Conservation (phyloP, 371 early-diverging fungal species). For the Gilbertella persicaria region DNA sequence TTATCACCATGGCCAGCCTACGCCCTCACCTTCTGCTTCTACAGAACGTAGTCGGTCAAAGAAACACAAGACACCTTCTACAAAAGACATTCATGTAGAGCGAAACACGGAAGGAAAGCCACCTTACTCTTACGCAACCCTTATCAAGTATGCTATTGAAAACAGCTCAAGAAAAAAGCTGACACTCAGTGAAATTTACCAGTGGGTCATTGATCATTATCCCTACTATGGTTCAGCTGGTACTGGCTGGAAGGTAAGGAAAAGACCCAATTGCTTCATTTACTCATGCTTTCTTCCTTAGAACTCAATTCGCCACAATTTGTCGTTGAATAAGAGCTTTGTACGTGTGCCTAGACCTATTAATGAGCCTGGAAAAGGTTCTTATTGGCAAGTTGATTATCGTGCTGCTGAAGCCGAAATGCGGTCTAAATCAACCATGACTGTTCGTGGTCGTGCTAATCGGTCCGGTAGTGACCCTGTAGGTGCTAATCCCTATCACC, state of each 20-base stretch:
- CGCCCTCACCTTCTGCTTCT: slow-evolving; percentile 27
- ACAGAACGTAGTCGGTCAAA: slow-evolving; percentile 28
- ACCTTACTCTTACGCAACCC: slow-evolving; percentile 84
- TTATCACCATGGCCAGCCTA: slow-evolving; percentile 23
- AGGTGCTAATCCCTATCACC: slow-evolving; percentile 17
- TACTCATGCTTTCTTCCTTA: slow-evolving; percentile 25
- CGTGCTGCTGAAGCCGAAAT: slow-evolving; percentile 30
- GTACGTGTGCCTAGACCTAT: slow-evolving; percentile 84
- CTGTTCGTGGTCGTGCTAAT: slow-evolving; percentile 20
- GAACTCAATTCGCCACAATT: slow-evolving; percentile 97
- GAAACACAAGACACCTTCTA: slow-evolving; percentile 19
- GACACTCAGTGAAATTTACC: slow-evolving; percentile 90
- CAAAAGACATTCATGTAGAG: slow-evolving; percentile 29
- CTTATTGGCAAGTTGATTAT: slow-evolving; percentile 87
- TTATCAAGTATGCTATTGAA: slow-evolving; percentile 88
- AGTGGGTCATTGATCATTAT: slow-evolving; percentile 80
- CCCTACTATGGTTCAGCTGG: slow-evolving; percentile 78
- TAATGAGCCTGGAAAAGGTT: slow-evolving; percentile 94
- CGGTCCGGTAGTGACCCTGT: slow-evolving; percentile 28
- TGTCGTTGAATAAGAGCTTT: slow-evolving; percentile 93
- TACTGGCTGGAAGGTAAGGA: slow-evolving; percentile 77
- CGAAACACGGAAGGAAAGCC: slow-evolving; percentile 61
- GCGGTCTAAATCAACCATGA: slow-evolving; percentile 17
- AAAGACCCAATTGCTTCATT: background rate
- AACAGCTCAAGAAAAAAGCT: slow-evolving; percentile 65